A percentile compares a stretch with the other conserved stretches of the same genome.
These are phyloP conservation scores for Saturnispora bothae DNA, from an alignment of 805 yeast genomes.

Conservation along the genomic window DNA sequence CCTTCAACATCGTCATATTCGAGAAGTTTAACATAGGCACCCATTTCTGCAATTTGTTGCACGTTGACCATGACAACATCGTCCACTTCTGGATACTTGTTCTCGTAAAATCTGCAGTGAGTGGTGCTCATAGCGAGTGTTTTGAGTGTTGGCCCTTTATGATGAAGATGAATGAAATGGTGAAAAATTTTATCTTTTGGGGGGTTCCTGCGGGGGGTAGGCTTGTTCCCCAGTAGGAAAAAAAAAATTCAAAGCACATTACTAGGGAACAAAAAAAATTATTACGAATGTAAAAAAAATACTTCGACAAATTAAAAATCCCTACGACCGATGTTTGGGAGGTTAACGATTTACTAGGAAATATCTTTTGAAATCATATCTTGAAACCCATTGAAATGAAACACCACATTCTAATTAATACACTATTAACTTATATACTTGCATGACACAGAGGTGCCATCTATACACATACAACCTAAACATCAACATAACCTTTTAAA, in stretches of 20 bases:
- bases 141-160: neutral
- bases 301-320: too few species aligned
- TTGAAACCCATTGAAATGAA: too few species aligned
- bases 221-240: neutral
- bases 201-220: too few species aligned
- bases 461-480: too few species aligned
- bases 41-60: conserved; percentile 98
- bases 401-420: neutral
- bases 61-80: conserved; percentile 99
- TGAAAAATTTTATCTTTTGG: conserved; percentile 2
- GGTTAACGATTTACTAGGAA: too few species aligned
- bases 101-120: conserved; percentile 93
- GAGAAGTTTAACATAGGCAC: conserved; percentile 90
- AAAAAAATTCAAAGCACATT: neutral
- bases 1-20: conserved; percentile 99
- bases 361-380: too few species aligned
- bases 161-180: neutral
- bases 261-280: conserved; percentile 1
- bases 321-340: too few species aligned
- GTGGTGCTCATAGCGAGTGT: conserved; percentile 60
- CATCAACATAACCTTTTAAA: conserved; percentile 24
- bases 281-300: too few species aligned
- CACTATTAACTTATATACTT: neutral
- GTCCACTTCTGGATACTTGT: conserved; percentile 97
- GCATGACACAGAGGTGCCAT: too few species aligned